Percentiles rank a stretch among this genome's conserved stretches.
These are phyloP conservation scores for Stephania cephalantha DNA, from an alignment of 164 flowering plant species.

Conservation along the genomic window DNA sequence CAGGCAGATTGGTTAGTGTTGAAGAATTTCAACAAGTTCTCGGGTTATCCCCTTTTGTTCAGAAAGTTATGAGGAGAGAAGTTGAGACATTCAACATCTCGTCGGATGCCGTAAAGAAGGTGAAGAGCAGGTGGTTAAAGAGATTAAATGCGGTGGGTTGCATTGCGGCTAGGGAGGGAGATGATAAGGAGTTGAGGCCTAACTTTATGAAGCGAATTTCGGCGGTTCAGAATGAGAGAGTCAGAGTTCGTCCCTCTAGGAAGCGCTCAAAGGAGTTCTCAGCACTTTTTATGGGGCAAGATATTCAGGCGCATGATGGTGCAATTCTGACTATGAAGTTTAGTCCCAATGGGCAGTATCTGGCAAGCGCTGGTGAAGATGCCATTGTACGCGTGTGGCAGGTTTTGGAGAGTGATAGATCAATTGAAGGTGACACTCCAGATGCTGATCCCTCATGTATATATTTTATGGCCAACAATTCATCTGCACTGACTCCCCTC, in stretches of 20 bases:
- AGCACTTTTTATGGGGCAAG: slow-evolving; percentile 69
- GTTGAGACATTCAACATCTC: slow-evolving; percentile 17
- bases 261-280: slow-evolving; percentile 73
- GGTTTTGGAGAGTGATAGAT: slow-evolving; percentile 65
- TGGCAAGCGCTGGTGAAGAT: slow-evolving; percentile 94
- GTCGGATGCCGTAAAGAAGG: slow-evolving; percentile 21
- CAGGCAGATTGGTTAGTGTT: slow-evolving; percentile 26
- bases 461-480: slow-evolving; percentile 63
- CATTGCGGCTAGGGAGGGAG: slow-evolving; percentile 28
- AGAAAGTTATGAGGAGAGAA: slow-evolving; percentile 28
- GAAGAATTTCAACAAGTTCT: slow-evolving; percentile 41
- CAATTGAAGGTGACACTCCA: slow-evolving; percentile 41
- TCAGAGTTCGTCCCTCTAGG: slow-evolving; percentile 48
- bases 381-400: slow-evolving; percentile 75
- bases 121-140: slow-evolving; percentile 45
- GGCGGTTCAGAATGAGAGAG: slow-evolving; percentile 36
- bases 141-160: slow-evolving; percentile 52
- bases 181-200: slow-evolving; percentile 15
- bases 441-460: slow-evolving; percentile 65
- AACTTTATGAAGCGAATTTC: background rate
- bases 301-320: slow-evolving; percentile 78
- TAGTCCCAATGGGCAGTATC: slow-evolving; percentile 77
- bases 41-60: slow-evolving; percentile 39
- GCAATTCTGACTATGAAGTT: slow-evolving; percentile 83
- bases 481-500: slow-evolving; percentile 62